Percentiles rank a stretch among this genome's conserved stretches.
phyloP scores from a whole-genome alignment of 371 early-diverging fungal genomes.

The Smittium mucronatum region DNA sequence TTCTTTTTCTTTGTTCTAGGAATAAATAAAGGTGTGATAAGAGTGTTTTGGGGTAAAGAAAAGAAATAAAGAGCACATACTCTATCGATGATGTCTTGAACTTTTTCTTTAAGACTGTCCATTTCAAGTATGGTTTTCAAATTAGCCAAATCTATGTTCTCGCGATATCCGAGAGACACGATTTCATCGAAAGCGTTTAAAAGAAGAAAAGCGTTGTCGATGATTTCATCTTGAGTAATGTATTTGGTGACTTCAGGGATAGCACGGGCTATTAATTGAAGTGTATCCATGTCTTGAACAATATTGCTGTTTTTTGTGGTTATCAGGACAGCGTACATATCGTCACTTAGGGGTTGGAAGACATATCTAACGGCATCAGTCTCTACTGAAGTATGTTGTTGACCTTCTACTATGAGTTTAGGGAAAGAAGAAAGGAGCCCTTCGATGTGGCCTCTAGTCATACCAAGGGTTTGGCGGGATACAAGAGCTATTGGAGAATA shows the following conservation, averaged over 20 bases:
- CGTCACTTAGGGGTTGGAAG: constrained; percentile 85
- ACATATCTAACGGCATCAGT: constrained; percentile 93
- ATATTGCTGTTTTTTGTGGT: constrained; percentile 82
- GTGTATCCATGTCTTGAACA: constrained; percentile 77
- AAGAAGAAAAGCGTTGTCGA: constrained; percentile 69
- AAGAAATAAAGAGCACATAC: constrained; percentile 25
- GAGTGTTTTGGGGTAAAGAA: not conserved
- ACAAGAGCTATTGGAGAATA: constrained; percentile 54
- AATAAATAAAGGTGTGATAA: constrained; percentile 7
- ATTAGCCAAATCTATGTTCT: constrained; percentile 70
- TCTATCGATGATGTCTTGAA: constrained; percentile 89
- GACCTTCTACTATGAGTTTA: constrained; percentile 75
- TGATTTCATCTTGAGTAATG: constrained; percentile 33
- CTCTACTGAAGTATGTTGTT: constrained; percentile 93
- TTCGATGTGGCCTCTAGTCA: constrained; percentile 92
- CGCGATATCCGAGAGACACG: constrained; percentile 77
- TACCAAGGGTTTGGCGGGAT: constrained; percentile 92
- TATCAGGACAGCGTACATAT: constrained; percentile 79
- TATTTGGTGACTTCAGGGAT: constrained; percentile 76
- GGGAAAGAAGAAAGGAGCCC: constrained; percentile 91
- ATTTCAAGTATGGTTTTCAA: constrained; percentile 84
- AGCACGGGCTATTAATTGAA: constrained; percentile 85
- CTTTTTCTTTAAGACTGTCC: constrained; percentile 93
- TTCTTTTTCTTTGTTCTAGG: constrained; percentile 86
- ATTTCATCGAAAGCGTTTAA: constrained; percentile 91